phyloP scores from a whole-genome alignment of 345 rosid genomes.

The Laguncularia racemosa region DNA sequence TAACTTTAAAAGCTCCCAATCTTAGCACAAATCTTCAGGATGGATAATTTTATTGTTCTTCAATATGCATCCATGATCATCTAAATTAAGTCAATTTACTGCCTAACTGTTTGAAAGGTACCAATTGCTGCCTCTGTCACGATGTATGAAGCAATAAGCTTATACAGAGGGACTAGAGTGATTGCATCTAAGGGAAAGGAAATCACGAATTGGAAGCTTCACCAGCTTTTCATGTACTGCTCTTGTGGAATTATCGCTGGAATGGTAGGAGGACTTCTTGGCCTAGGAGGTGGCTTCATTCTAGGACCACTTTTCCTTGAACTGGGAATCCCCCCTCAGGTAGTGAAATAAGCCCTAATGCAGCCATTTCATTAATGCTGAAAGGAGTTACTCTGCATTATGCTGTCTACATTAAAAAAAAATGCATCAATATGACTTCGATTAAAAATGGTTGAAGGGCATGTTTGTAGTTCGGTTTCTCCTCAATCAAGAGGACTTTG shows the following conservation, averaged over 20 bases:
- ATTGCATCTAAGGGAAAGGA: slow-evolving; percentile 64
- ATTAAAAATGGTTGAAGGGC: too few relatives aligned
- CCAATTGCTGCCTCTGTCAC: slow-evolving; percentile 56
- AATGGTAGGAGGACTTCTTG: slow-evolving; percentile 67
- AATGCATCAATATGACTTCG: background rate
- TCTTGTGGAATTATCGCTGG: slow-evolving; percentile 59
- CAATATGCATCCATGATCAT: background rate
- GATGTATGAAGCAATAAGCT: slow-evolving; percentile 41
- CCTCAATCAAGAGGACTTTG: too few relatives aligned
- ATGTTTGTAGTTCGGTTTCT: too few relatives aligned
- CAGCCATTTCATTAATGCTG: background rate
- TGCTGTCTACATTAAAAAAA: background rate
- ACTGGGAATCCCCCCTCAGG: slow-evolving; percentile 71
- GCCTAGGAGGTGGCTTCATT: slow-evolving; percentile 72
- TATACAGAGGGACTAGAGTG: slow-evolving; percentile 52
- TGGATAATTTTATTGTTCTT: too few relatives aligned
- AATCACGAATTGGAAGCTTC: slow-evolving; percentile 50
- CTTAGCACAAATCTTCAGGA: too few relatives aligned
- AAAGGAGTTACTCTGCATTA: background rate
- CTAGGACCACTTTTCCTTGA: slow-evolving; percentile 73
- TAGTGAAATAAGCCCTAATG: background rate
- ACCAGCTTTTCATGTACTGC: slow-evolving; percentile 43
- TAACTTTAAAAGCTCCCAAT: too few relatives aligned
- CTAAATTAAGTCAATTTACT: background rate
- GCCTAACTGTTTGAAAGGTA: slow-evolving; percentile 20